Percentiles rank a stretch among this genome's conserved stretches.
phyloP scores from a whole-genome alignment of 2,329 filamentous ascomycete genomes.

The Trichothecium roseum region DNA sequence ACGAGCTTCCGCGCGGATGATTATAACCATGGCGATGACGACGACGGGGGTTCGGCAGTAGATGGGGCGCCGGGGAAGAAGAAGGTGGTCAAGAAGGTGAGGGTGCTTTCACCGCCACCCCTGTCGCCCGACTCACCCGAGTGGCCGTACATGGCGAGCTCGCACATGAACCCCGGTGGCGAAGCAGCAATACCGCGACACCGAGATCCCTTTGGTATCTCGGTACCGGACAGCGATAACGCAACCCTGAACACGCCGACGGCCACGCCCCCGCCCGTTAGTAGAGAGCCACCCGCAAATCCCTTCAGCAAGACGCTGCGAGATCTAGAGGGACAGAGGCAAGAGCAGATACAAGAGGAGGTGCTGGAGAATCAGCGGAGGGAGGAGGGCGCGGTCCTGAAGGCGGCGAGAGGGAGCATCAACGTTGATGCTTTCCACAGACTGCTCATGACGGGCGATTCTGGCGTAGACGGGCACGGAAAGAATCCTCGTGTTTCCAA shows the following conservation, averaged over 20 bases:
- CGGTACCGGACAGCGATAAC: too few relatives aligned
- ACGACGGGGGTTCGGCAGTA: slow-evolving; percentile 7
- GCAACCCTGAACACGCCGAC: too few relatives aligned
- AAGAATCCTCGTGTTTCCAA: slow-evolving; percentile 1
- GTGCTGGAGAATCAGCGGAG: slow-evolving; percentile 18
- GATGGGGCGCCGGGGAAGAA: slow-evolving; percentile 16
- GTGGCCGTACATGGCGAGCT: slow-evolving; percentile 14
- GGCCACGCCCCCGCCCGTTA: slow-evolving; percentile 10
- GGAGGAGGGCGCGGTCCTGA: slow-evolving; percentile 20
- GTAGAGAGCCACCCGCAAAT: slow-evolving; percentile 17
- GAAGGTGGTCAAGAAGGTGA: slow-evolving; percentile 57
- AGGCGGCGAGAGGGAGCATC: slow-evolving; percentile 36
- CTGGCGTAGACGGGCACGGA: slow-evolving; percentile 18
- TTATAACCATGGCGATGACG: slow-evolving; percentile 20
- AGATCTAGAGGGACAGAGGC: slow-evolving; percentile 30
- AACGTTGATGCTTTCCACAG: slow-evolving; percentile 73
- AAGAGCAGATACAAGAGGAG: slow-evolving; percentile 13
- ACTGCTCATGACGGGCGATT: slow-evolving; percentile 63
- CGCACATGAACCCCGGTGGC: too few relatives aligned
- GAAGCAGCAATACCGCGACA: not conserved
- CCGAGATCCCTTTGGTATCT: not conserved
- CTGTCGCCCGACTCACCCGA: slow-evolving; percentile 43
- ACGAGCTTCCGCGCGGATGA: slow-evolving; percentile 12
- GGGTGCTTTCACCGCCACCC: slow-evolving; percentile 54
- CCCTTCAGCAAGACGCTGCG: slow-evolving; percentile 46